phyloP scores from a whole-genome alignment of 805 yeast species.

The Yarrowia porcina region DNA sequence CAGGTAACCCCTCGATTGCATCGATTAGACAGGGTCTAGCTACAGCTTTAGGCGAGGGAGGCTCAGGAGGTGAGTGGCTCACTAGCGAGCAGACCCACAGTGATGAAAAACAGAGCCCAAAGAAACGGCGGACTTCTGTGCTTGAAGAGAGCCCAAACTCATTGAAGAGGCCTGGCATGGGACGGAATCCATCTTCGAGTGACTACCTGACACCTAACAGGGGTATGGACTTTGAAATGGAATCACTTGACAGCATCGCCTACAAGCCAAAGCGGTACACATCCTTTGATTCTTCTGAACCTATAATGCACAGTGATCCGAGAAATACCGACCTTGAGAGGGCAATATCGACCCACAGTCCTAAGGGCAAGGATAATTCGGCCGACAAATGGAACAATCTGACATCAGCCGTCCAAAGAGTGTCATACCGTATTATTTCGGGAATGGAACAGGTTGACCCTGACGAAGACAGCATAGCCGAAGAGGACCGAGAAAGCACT shows the following conservation, averaged over 20 bases:
- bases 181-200: background rate
- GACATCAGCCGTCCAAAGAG: constrained; percentile 6
- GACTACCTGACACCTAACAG: constrained; percentile 10
- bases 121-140: background rate
- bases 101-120: background rate
- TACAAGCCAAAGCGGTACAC: background rate
- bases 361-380: background rate
- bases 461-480: background rate
- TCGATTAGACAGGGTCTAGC: constrained; percentile 2
- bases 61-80: constrained; percentile 22
- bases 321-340: constrained; percentile 7
- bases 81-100: background rate
- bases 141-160: constrained; percentile 1
- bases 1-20: constrained; percentile 1
- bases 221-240: background rate
- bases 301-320: background rate
- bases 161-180: background rate
- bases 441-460: background rate
- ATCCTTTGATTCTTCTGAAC: background rate
- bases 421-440: constrained; percentile 4
- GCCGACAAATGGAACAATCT: background rate
- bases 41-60: constrained; percentile 6
- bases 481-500: background rate
- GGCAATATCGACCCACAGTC: background rate
- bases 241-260: background rate